Conservation (phyloP, 2,329 filamentous ascomycete genomes). For the Ceratocystis papillata region DNA sequence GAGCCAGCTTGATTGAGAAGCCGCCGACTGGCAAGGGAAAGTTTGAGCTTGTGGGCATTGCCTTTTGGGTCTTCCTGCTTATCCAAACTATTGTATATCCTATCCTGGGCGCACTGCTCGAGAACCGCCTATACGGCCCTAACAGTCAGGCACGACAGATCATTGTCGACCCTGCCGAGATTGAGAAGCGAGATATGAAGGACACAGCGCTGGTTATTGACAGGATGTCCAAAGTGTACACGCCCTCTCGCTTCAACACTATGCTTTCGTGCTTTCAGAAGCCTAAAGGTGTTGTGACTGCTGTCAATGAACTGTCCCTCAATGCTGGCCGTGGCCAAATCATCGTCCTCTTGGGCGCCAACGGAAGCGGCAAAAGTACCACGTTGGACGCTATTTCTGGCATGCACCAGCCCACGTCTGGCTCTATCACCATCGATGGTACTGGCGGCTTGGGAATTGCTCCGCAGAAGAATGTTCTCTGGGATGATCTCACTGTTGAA, state of each 20-base stretch:
- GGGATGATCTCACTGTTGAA: constrained; percentile 75
- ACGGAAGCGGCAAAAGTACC: constrained; percentile 83
- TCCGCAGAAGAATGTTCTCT: constrained; percentile 88
- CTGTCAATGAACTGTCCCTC: constrained; percentile 64
- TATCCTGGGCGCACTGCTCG: constrained; percentile 61
- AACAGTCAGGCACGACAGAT: constrained; percentile 51
- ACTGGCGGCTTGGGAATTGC: constrained; percentile 74
- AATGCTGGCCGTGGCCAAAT: constrained; percentile 69
- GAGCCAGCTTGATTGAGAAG: constrained; percentile 49
- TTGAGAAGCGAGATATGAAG: constrained; percentile 23
- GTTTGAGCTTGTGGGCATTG: constrained; percentile 52
- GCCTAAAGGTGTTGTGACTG: constrained; percentile 48
- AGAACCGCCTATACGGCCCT: constrained; percentile 65
- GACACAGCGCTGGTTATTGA: constrained; percentile 55
- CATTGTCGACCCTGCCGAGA: constrained; percentile 29
- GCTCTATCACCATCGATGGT: constrained; percentile 65
- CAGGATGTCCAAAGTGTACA: constrained; percentile 68
- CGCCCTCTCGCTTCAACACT: constrained; percentile 37
- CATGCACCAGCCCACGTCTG: constrained; percentile 63
- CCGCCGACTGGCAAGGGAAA: constrained; percentile 57
- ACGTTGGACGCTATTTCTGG: constrained; percentile 82
- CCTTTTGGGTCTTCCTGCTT: constrained; percentile 65
- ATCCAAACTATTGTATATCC: constrained; percentile 72
- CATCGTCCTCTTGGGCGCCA: constrained; percentile 74
- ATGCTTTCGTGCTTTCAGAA: constrained; percentile 31